A percentile compares a stretch with the other conserved stretches of the same genome.
Evolutionary conservation across 257 asterid genomes (phyloP).

Genomic region (Jacaranda mimosifolia): DNA sequence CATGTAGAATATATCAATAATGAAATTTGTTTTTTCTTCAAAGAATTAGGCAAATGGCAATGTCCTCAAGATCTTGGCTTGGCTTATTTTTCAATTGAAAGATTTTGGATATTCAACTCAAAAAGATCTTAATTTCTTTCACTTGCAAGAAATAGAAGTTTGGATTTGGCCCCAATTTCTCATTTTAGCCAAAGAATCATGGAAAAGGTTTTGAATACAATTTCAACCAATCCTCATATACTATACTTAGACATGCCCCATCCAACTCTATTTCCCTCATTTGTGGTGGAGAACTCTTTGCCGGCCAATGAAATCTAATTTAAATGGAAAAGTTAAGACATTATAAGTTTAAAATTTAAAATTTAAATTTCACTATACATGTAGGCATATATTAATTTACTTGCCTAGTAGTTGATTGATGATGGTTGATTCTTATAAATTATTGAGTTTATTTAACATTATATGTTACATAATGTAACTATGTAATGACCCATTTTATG

Average conservation of each 20-base stretch:
- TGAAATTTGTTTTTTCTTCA: background rate
- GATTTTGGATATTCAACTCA: background rate
- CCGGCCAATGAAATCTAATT: background rate
- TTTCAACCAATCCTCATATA: slow-evolving; percentile 6
- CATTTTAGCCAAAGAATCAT: slow-evolving; percentile 1
- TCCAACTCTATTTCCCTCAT: slow-evolving; percentile 3
- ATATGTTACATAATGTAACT: too few relatives aligned
- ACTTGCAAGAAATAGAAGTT: slow-evolving; percentile 20
- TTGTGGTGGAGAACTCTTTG: background rate
- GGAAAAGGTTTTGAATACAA: slow-evolving; percentile 1
- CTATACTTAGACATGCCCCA: slow-evolving; percentile 3
- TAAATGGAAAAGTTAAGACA: too few relatives aligned
- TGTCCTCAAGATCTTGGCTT: background rate
- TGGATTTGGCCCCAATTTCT: slow-evolving; percentile 19
- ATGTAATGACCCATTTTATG: too few relatives aligned
- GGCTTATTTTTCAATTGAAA: background rate
- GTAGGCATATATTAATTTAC: too few relatives aligned
- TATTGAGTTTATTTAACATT: too few relatives aligned
- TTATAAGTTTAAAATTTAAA: too few relatives aligned
- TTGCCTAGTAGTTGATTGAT: too few relatives aligned
- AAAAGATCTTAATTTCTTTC: background rate
- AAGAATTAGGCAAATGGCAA: slow-evolving; percentile 15
- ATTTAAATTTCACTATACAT: too few relatives aligned
- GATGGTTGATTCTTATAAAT: too few relatives aligned
- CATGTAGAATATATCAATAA: background rate